Base-by-base conservation (phyloP, 129 eudicot genomes). In the Flaveria bidentis region DNA sequence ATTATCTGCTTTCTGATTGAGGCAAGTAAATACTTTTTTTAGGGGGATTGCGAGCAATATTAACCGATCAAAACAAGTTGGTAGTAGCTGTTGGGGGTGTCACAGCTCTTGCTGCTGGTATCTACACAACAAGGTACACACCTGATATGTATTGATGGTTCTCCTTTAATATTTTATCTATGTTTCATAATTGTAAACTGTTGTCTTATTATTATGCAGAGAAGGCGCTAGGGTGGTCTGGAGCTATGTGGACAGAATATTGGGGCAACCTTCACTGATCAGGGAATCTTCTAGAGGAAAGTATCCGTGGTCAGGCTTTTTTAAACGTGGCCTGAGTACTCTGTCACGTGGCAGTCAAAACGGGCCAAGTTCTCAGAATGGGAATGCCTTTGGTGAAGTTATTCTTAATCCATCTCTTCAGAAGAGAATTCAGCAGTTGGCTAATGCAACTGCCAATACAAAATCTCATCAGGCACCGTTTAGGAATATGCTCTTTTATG, bases 211-310 rank as follows among this genome's bases (percentile, higher is more conserved):
- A 62, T 62, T 1, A 28, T 30, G 83, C 87, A 95, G 99, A 84
- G 99, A 95, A 95, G 99, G 99, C 26, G 97, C 99, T 45, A 85
- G 92, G 84, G 99, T 95, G 20, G 82, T 95, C 11, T 95, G 99
- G 99, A 85, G 97, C 70, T 91, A 95, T 47, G 99, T 91, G 55
- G 97, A 95, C 90, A 86, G 99, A 76, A 95, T 95, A 80, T 83
- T 95, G 78, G 99, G 99, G 44, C 99, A 95, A 58, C 99, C 99
- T 61, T 95, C 99, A 41, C 67, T 91, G 72, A 90, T 95, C 78
- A 89, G 99, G 83, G 99, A 95, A 78, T 91, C 99, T 42, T 91
- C 97, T 53, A 81, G 93, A 73, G 97, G 97, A 57, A 95, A 95
- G 76, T 95, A 89, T 56, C 99, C 99, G 30, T 95, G 99, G 99